Percentiles rank a stretch among this genome's conserved stretches.
phyloP scores from a whole-genome alignment of 306 rosid species.

The Gleditsia sinensis region DNA sequence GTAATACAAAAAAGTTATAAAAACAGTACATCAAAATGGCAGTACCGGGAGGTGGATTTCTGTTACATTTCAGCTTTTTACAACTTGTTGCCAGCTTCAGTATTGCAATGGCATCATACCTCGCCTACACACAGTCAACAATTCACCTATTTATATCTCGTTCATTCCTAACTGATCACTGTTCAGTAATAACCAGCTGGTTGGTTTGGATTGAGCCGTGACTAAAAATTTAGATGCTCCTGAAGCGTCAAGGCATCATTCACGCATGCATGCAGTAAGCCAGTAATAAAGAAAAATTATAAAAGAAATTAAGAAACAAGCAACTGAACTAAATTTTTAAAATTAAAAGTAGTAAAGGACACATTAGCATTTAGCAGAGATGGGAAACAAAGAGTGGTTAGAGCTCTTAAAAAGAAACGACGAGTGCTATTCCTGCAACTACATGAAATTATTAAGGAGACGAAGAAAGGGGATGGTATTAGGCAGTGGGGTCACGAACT shows the following conservation, averaged over 20 bases:
- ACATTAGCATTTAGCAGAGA: too few relatives aligned
- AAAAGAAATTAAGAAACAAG: too few relatives aligned
- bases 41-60: slow-evolving; percentile 25
- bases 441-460: too few relatives aligned
- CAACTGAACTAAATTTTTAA: too few relatives aligned
- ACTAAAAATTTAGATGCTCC: background rate
- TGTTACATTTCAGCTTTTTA: slow-evolving; percentile 42
- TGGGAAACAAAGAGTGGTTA: too few relatives aligned
- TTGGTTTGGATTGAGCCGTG: background rate
- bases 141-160: slow-evolving; percentile 31
- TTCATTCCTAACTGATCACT: slow-evolving; percentile 17
- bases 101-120: background rate
- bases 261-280: background rate
- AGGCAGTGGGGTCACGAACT: slow-evolving; percentile 79
- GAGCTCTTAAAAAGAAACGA: too few relatives aligned
- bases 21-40: slow-evolving; percentile 32
- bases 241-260: too few relatives aligned
- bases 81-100: background rate
- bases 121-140: background rate
- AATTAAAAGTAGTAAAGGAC: too few relatives aligned
- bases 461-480: too few relatives aligned
- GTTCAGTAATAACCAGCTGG: background rate
- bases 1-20: slow-evolving; percentile 32
- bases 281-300: too few relatives aligned
- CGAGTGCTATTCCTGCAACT: too few relatives aligned